These are phyloP conservation scores for Trichosanthes cucumerina DNA, from an alignment of 306 rosid genomes.

Conservation along the genomic window DNA sequence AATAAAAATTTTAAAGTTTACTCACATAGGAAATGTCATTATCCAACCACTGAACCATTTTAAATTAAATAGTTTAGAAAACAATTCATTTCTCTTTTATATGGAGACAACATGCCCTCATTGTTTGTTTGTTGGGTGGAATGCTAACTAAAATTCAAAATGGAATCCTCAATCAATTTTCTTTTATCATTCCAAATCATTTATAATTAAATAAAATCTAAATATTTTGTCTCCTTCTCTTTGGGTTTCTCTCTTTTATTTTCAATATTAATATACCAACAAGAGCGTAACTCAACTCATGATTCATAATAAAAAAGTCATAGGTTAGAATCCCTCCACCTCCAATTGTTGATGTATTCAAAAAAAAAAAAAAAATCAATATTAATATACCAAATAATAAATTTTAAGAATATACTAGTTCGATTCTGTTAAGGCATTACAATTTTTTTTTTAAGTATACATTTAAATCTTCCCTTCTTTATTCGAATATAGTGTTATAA, in stretches of 20 bases:
- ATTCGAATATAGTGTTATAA: too few species aligned
- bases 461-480: background rate
- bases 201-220: background rate
- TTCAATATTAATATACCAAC: too few species aligned
- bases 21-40: background rate
- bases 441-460: background rate
- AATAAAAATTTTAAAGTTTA: background rate
- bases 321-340: too few species aligned
- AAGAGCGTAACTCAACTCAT: too few species aligned
- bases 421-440: background rate
- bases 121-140: constrained; percentile 11
- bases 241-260: background rate
- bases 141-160: constrained; percentile 6
- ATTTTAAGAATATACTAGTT: background rate
- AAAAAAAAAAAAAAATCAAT: too few species aligned
- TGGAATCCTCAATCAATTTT: constrained; percentile 8
- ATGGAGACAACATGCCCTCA: constrained; percentile 9
- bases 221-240: background rate
- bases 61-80: background rate
- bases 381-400: background rate
- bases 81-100: background rate
- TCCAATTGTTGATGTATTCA: too few species aligned
- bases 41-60: background rate
- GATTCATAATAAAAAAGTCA: too few species aligned
- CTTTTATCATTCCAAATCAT: constrained; percentile 1